phyloP scores from a whole-genome alignment of 257 asterid genomes.

The Ilex aquifolium region DNA sequence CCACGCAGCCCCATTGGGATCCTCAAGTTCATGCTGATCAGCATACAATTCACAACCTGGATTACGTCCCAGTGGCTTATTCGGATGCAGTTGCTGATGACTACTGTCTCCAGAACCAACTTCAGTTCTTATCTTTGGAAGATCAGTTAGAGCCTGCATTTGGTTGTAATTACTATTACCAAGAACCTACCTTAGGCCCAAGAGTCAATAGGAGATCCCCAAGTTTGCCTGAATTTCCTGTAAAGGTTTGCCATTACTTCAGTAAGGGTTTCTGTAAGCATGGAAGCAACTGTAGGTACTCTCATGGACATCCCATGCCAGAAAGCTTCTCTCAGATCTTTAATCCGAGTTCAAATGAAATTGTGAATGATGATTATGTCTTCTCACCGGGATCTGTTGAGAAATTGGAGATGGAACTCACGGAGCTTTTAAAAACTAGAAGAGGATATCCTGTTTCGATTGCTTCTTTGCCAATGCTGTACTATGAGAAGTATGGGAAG shows the following conservation, averaged over 20 bases:
- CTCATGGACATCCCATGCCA: neutral
- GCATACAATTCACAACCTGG: neutral
- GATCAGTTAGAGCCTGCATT: neutral
- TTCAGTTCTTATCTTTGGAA: neutral
- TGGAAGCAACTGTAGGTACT: conserved; percentile 2
- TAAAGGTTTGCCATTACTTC: conserved; percentile 2
- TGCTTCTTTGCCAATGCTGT: neutral
- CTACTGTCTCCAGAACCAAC: neutral
- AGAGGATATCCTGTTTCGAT: neutral
- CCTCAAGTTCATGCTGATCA: neutral
- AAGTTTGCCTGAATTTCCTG: conserved; percentile 1
- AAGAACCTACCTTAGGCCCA: neutral
- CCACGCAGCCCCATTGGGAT: neutral
- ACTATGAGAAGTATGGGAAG: conserved; percentile 2
- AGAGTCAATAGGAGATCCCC: neutral
- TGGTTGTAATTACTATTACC: neutral
- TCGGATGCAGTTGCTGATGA: neutral
- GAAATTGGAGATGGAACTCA: neutral
- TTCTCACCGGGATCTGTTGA: neutral
- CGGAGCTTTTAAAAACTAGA: neutral
- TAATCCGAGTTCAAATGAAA: neutral
- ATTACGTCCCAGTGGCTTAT: neutral
- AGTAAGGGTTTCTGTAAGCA: neutral
- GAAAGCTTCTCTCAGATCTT: neutral
- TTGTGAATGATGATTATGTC: neutral